Evolutionary conservation across 768 basidiomycete species (phyloP).

Genomic region (Pluteus cervinus): DNA sequence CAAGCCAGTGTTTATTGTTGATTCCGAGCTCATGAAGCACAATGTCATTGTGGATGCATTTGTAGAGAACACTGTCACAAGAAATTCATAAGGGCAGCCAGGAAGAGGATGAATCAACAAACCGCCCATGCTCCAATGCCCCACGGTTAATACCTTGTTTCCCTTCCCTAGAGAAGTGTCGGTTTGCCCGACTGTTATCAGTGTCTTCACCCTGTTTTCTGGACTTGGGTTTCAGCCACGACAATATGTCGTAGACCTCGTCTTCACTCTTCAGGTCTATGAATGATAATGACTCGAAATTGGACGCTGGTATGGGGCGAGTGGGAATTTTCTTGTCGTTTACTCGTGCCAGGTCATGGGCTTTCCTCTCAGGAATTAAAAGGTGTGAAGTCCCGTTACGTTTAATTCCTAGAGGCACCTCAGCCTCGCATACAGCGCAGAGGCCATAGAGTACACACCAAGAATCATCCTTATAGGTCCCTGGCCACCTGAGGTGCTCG

Average conservation of each 20-base stretch:
- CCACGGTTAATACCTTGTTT: conserved; percentile 24
- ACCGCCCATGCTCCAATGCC: conserved; percentile 46
- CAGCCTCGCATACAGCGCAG: background rate
- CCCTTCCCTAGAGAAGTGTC: conserved; percentile 19
- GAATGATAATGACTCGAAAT: conserved; percentile 7
- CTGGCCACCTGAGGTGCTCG: conserved; percentile 3
- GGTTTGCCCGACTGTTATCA: conserved; percentile 40
- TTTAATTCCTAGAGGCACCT: conserved; percentile 31
- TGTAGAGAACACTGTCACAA: conserved; percentile 15
- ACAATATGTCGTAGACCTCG: conserved; percentile 32
- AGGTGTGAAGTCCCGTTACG: conserved; percentile 38
- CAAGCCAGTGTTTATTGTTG: conserved; percentile 17
- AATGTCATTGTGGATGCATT: conserved; percentile 14
- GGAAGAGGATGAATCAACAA: background rate
- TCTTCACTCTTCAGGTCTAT: conserved; percentile 29
- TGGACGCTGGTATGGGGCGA: conserved; percentile 3
- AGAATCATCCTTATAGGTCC: conserved; percentile 34
- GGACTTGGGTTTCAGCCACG: conserved; percentile 29
- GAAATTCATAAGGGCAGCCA: background rate
- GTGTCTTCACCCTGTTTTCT: conserved; percentile 23
- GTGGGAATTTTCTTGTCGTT: background rate
- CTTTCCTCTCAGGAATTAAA: conserved; percentile 30
- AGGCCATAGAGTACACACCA: conserved; percentile 21
- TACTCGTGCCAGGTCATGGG: conserved; percentile 13
- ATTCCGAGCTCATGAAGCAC: conserved; percentile 14